phyloP scores from a whole-genome alignment of 108 stramenopile genomes.

The Cyclotella baltica region DNA sequence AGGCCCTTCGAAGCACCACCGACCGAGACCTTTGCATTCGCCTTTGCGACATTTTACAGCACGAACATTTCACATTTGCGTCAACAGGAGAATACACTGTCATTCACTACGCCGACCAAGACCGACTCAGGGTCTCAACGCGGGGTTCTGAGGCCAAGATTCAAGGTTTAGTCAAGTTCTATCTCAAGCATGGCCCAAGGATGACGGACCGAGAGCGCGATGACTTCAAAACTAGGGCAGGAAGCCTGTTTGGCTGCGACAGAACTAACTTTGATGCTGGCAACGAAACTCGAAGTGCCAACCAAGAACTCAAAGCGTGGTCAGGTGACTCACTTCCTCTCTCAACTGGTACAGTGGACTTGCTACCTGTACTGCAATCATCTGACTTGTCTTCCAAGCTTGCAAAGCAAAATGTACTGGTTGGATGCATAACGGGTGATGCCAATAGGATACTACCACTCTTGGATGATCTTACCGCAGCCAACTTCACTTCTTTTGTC shows the following conservation, averaged over 20 bases:
- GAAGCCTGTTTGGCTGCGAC: neutral
- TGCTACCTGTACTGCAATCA: neutral
- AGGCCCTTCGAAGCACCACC: conserved; percentile 4
- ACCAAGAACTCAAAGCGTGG: conserved; percentile 1
- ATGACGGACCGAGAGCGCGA: neutral
- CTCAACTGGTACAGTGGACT: neutral
- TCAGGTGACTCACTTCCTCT: conserved; percentile 12
- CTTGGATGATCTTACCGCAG: conserved; percentile 3
- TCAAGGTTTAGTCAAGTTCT: conserved; percentile 10
- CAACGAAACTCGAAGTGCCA: neutral
- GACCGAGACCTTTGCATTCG: conserved; percentile 28
- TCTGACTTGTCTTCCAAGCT: neutral
- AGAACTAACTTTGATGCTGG: neutral
- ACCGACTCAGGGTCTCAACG: conserved; percentile 2
- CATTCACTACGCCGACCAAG: conserved; percentile 14
- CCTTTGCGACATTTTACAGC: conserved; percentile 7
- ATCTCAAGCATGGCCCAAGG: conserved; percentile 28
- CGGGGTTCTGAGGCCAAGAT: conserved; percentile 10
- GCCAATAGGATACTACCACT: neutral
- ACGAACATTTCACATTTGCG: neutral
- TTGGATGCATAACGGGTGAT: conserved; percentile 9
- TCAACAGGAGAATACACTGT: conserved; percentile 20
- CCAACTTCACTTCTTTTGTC: conserved; percentile 15
- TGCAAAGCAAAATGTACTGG: conserved; percentile 1
- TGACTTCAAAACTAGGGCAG: conserved; percentile 9